Evolutionary conservation across 202 grass and related monocot genomes (phyloP), one percentile per base, ranked within the genome.

Genomic region (Brachypodium distachyon): DNA sequence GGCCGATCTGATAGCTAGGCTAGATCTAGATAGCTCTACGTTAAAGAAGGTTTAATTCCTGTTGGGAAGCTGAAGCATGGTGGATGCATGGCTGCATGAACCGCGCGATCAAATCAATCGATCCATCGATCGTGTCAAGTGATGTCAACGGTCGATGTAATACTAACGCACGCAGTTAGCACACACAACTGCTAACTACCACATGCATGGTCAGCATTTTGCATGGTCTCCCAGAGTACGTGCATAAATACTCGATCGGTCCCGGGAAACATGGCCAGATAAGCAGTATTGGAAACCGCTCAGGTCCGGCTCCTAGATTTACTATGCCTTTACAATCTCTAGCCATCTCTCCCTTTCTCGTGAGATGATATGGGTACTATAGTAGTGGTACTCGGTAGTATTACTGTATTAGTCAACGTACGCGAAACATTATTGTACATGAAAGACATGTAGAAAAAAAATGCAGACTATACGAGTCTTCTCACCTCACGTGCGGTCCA

Each of bases 201-300:
- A 46, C 83, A 25, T 2, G 29, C 19, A 63, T 23, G 33, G 18
- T 5, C 6, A 18, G 13, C n/a, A n/a, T n/a, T n/a, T n/a, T n/a
- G n/a, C n/a, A 41, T 26, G 37, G 37, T 65, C 37, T 39, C 7
- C 9, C 36, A 26, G 25, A 37, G 36, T 11, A 26, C 51, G n/a
- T n/a, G n/a, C n/a, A n/a, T 71, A 40, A 73, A 58, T 63, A 76
- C 51, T 2, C 59, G n/a, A n/a, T n/a, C n/a, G n/a, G n/a, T 70
- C 22, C 83, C 72, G 28, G 78, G 63, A 71, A 81, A 86, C 78
- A 71, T 46, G 83, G 36, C 4, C 10, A 44, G 10, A 77, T 34
- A 70, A 73, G 10, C 48, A 8, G 72, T 56, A 36, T 50, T 38
- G 31, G 43, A 64, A 58, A 73, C 21, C 50, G 34, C 70, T n/a